Conservation (phyloP, 805 yeast species). For the Candida caryicola region DNA sequence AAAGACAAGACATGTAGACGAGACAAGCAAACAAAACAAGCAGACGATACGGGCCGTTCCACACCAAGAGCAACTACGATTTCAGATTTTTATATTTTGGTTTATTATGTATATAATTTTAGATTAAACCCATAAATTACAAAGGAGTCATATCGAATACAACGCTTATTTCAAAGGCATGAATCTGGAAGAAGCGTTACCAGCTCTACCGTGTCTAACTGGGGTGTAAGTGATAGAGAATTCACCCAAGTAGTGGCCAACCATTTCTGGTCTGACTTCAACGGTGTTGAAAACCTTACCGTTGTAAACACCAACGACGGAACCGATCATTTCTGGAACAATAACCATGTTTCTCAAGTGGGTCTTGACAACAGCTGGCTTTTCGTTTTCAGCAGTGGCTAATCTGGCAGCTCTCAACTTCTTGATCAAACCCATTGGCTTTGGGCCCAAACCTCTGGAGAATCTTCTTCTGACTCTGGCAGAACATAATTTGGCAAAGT, state of each 20-base stretch:
- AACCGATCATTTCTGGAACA: slow-evolving; percentile 99
- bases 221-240: slow-evolving; percentile 99
- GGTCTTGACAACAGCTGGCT: slow-evolving; percentile 97
- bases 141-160: slow-evolving; percentile 5
- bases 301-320: slow-evolving; percentile 98
- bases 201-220: slow-evolving; percentile 99
- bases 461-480: slow-evolving; percentile 99
- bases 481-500: slow-evolving; percentile 92
- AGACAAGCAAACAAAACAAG: no score
- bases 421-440: slow-evolving; percentile 94
- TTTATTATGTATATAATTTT: slow-evolving; percentile 7
- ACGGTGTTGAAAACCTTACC: slow-evolving; percentile 99
- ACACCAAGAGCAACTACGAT: no score
- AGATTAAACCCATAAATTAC: slow-evolving; percentile 15
- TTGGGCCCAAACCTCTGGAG: slow-evolving; percentile 93
- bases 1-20: no score
- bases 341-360: slow-evolving; percentile 98
- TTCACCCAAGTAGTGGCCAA: slow-evolving; percentile 99
- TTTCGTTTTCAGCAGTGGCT: slow-evolving; percentile 86
- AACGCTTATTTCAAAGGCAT: slow-evolving; percentile 55
- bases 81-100: no score
- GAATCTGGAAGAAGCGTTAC: slow-evolving; percentile 77
- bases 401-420: slow-evolving; percentile 97
- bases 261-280: slow-evolving; percentile 99
- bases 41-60: no score